phyloP scores from a whole-genome alignment of 495 filamentous ascomycete genomes.

The Entonaema liquescens region DNA sequence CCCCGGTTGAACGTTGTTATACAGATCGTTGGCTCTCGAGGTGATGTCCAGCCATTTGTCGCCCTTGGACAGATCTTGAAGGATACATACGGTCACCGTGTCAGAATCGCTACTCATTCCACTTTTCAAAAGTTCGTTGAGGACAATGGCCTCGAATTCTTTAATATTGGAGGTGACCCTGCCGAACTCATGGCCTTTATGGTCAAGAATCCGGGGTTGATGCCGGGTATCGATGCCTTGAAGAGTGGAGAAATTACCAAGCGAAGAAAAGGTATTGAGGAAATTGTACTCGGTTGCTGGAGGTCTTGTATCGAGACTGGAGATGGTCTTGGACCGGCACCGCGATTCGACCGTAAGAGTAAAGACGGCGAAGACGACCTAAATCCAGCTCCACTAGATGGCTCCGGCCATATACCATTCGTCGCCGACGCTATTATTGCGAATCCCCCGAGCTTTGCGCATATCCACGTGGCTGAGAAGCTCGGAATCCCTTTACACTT shows the following conservation, averaged over 20 bases:
- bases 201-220: constrained; percentile 84
- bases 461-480: constrained; percentile 83
- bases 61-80: constrained; percentile 71
- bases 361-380: constrained; percentile 17
- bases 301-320: constrained; percentile 71
- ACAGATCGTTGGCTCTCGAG: constrained; percentile 79
- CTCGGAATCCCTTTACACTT: constrained; percentile 80
- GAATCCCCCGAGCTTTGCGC: constrained; percentile 83
- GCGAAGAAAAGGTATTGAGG: constrained; percentile 71
- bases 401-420: constrained; percentile 62
- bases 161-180: constrained; percentile 81
- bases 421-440: constrained; percentile 85
- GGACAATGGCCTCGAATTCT: constrained; percentile 79
- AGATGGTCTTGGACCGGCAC: constrained; percentile 54
- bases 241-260: constrained; percentile 72
- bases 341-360: constrained; percentile 36
- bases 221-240: constrained; percentile 73
- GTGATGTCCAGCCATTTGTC: constrained; percentile 82
- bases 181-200: constrained; percentile 85
- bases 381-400: constrained; percentile 4
- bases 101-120: constrained; percentile 79
- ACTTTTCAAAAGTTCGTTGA: constrained; percentile 74
- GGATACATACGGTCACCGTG: constrained; percentile 72
- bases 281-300: constrained; percentile 83
- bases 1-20: constrained; percentile 76